A percentile compares a stretch with the other conserved stretches of the same genome.
These are phyloP conservation scores for Oryza brachyantha DNA, from an alignment of 176 grass and related monocot species.

Conservation along the genomic window DNA sequence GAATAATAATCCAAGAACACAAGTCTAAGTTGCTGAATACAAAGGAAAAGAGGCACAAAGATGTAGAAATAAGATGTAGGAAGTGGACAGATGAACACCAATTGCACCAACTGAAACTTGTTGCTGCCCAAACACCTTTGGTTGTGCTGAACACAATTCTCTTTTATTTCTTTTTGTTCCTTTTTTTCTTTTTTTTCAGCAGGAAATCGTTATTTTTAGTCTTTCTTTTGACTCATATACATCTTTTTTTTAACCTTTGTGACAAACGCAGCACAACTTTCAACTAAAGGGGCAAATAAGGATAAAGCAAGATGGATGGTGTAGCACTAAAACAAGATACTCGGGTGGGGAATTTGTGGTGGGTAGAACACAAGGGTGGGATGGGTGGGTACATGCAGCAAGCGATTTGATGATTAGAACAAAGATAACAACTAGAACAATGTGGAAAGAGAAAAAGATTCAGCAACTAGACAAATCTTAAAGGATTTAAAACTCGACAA, in stretches of 20 bases:
- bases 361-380: background rate
- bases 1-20: slow-evolving; percentile 20
- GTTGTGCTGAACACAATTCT: background rate
- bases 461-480: background rate
- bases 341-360: background rate
- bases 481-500: slow-evolving; percentile 4
- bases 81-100: background rate
- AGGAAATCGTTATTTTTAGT: background rate
- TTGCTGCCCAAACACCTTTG: background rate
- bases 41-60: background rate
- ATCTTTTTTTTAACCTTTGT: background rate
- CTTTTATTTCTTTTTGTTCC: background rate
- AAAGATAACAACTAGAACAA: background rate
- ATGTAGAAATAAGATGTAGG: background rate
- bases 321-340: background rate
- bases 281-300: background rate
- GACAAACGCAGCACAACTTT: background rate
- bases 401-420: background rate
- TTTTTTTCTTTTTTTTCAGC: background rate
- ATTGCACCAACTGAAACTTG: background rate
- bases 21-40: slow-evolving; percentile 16
- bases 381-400: no score
- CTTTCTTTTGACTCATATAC: background rate
- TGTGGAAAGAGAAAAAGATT: background rate
- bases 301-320: background rate